These are phyloP conservation scores for Fistulinella prunicolor DNA, from an alignment of 768 basidiomycete genomes.

Conservation along the genomic window DNA sequence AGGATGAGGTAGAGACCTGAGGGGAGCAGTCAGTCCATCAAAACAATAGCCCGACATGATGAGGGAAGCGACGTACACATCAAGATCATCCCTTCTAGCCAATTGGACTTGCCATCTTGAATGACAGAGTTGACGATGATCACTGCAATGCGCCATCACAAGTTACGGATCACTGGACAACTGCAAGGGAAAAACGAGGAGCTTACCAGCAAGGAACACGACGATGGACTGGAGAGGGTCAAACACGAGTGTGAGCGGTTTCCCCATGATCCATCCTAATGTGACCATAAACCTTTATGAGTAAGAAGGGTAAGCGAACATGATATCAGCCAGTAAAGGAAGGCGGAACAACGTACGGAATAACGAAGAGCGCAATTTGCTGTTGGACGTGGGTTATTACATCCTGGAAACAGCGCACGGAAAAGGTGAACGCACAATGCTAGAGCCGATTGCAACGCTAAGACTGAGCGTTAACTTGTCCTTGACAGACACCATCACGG, in stretches of 20 bases:
- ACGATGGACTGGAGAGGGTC: conserved; percentile 75
- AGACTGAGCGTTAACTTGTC: conserved; percentile 85
- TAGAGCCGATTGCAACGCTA: conserved; percentile 86
- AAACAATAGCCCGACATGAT: neutral
- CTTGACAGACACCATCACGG: conserved; percentile 88
- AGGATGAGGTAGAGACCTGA: conserved; percentile 57
- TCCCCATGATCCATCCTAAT: conserved; percentile 77
- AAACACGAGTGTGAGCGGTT: conserved; percentile 78
- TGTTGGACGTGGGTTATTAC: conserved; percentile 25
- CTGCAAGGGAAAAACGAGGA: conserved; percentile 3
- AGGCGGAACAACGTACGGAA: conserved; percentile 49
- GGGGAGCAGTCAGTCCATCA: no score
- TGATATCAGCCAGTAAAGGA: neutral
- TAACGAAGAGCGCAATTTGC: conserved; percentile 73
- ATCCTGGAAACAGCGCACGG: neutral
- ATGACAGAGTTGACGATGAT: conserved; percentile 84
- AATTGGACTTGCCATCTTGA: conserved; percentile 86
- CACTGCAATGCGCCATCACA: conserved; percentile 39
- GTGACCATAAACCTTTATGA: conserved; percentile 62
- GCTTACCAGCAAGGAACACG: conserved; percentile 19
- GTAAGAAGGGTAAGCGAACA: conserved; percentile 8
- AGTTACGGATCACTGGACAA: neutral
- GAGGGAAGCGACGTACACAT: conserved; percentile 43
- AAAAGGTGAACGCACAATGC: conserved; percentile 52
- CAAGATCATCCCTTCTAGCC: conserved; percentile 87